These are phyloP conservation scores for Calonectria multiphialidica DNA, from an alignment of 2,329 filamentous ascomycete genomes.

Conservation along the genomic window DNA sequence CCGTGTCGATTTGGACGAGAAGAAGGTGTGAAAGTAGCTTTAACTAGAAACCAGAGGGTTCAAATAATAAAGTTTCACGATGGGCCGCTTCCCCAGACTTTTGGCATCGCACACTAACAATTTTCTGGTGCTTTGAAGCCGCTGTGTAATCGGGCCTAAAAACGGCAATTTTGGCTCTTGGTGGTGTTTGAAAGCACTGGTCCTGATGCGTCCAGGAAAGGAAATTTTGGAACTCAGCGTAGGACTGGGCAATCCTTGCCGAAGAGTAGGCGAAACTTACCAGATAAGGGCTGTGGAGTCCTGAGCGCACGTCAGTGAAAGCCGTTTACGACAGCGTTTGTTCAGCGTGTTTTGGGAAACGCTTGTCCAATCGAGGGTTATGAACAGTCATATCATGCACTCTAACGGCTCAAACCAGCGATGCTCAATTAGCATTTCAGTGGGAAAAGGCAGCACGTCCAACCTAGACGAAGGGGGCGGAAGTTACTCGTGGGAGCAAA, in stretches of 20 bases:
- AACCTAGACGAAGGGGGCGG: no score
- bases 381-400: not conserved
- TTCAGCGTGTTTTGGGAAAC: not conserved
- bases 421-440: no score
- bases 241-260: not conserved
- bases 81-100: not conserved
- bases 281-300: not conserved
- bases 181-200: not conserved
- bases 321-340: not conserved
- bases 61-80: not conserved
- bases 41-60: not conserved
- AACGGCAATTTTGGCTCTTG: no score
- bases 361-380: not conserved
- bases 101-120: not conserved
- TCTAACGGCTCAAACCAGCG: not conserved
- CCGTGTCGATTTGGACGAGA: not conserved
- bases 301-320: not conserved
- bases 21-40: not conserved
- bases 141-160: not conserved
- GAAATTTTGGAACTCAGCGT: not conserved
- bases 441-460: no score
- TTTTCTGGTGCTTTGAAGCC: not conserved
- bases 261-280: not conserved
- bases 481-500: not conserved
- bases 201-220: not conserved